These are phyloP conservation scores for Candida sanyiensis DNA, from an alignment of 805 yeast genomes.

Conservation along the genomic window DNA sequence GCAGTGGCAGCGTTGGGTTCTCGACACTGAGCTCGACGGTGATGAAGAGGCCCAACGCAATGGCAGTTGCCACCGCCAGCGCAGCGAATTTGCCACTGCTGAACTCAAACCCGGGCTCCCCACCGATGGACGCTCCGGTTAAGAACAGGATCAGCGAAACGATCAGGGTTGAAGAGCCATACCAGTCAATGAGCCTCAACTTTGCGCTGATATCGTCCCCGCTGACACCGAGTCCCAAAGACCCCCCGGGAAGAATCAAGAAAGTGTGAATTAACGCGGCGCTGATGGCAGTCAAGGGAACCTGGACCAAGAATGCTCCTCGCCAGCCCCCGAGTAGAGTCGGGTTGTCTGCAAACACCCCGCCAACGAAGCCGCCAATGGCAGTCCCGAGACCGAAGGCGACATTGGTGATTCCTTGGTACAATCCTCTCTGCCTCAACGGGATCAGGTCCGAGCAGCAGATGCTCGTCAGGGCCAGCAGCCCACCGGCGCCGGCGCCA, in stretches of 20 bases:
- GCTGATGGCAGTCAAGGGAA: constrained; percentile 44
- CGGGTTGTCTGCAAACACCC: constrained; percentile 39
- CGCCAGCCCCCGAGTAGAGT: constrained; percentile 37
- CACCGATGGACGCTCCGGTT: constrained; percentile 49
- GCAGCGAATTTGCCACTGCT: constrained; percentile 30
- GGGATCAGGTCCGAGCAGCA: constrained; percentile 76
- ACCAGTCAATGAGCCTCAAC: constrained; percentile 50
- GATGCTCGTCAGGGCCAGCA: constrained; percentile 67
- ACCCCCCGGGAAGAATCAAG: constrained; percentile 40
- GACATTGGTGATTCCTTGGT: constrained; percentile 77
- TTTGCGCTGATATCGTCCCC: constrained; percentile 40
- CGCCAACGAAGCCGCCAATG: constrained; percentile 62
- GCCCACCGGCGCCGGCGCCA: constrained; percentile 90
- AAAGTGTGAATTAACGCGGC: constrained; percentile 35
- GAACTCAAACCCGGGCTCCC: constrained; percentile 38
- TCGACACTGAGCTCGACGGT: constrained; percentile 37
- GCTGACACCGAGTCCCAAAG: constrained; percentile 47
- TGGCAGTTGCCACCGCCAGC: constrained; percentile 28
- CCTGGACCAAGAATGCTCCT: constrained; percentile 47
- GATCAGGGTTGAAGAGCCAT: constrained; percentile 43
- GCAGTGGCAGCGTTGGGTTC: constrained; percentile 61
- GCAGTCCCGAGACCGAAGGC: constrained; percentile 75
- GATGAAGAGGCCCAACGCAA: constrained; percentile 37
- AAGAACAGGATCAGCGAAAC: constrained; percentile 39
- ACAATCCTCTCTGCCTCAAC: constrained; percentile 68